Evolutionary conservation across 495 filamentous ascomycete species (phyloP).

Genomic region (Halenospora varia): DNA sequence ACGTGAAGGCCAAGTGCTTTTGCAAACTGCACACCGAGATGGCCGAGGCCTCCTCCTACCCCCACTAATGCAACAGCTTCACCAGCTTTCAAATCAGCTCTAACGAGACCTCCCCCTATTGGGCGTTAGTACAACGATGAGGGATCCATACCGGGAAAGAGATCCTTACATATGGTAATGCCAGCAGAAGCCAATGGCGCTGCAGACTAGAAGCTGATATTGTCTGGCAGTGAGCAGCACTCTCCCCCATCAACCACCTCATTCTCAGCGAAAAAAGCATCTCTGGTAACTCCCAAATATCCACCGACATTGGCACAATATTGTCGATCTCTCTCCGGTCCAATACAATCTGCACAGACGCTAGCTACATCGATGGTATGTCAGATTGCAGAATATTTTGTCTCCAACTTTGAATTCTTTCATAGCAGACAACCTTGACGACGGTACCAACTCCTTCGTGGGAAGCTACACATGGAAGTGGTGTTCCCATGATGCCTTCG

Average conservation of each 20-base stretch:
- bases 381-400: conserved; percentile 43
- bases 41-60: conserved; percentile 55
- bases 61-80: conserved; percentile 50
- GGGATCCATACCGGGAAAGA: conserved; percentile 16
- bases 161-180: conserved; percentile 29
- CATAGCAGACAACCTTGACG: conserved; percentile 39
- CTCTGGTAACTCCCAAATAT: conserved; percentile 38
- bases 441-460: conserved; percentile 59
- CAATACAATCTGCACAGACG: conserved; percentile 42
- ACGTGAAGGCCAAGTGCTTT: conserved; percentile 47
- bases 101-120: conserved; percentile 38
- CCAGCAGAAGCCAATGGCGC: conserved; percentile 57
- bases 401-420: conserved; percentile 42
- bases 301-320: conserved; percentile 37
- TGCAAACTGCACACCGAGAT: conserved; percentile 49
- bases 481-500: conserved; percentile 36
- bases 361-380: conserved; percentile 44
- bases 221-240: conserved; percentile 40
- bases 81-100: conserved; percentile 39
- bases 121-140: not conserved
- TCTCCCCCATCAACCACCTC: conserved; percentile 41
- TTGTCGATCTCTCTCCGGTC: conserved; percentile 37
- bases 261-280: conserved; percentile 54
- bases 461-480: conserved; percentile 48
- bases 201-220: conserved; percentile 42